phyloP scores from a whole-genome alignment of 2,329 filamentous ascomycete genomes.

The Fusarium nanum region DNA sequence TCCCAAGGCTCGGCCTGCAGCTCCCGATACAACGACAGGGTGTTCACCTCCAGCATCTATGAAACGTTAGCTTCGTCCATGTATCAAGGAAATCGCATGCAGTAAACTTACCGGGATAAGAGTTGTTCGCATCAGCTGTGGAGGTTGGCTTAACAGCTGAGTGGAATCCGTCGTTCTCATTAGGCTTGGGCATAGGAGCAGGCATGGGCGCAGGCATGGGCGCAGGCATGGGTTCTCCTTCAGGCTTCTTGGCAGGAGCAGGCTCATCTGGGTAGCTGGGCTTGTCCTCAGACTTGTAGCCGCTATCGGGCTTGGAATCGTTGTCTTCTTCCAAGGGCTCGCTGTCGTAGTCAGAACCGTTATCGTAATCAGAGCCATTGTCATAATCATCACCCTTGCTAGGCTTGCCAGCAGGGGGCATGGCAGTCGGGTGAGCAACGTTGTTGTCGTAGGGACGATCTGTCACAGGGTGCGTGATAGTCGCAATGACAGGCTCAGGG shows the following conservation, averaged over 20 bases:
- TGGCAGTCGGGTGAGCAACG: neutral
- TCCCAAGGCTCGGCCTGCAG: neutral
- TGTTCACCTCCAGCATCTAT: slow-evolving; percentile 1
- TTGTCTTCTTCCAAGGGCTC: neutral
- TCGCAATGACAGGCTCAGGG: slow-evolving; percentile 23
- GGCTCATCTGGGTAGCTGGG: neutral
- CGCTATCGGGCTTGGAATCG: neutral
- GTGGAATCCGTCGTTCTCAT: neutral
- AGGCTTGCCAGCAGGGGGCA: neutral
- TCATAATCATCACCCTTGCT: neutral
- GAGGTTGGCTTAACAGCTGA: slow-evolving; percentile 15
- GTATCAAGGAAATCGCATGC: neutral
- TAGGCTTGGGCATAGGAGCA: neutral
- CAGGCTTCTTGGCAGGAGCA: neutral
- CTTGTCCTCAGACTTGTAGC: neutral
- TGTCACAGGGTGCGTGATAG: slow-evolving; percentile 28
- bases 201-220: neutral
- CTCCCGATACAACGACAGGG: slow-evolving; percentile 19
- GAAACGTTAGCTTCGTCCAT: neutral
- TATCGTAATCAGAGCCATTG: neutral
- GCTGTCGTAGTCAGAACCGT: neutral
- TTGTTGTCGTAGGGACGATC: slow-evolving; percentile 54
- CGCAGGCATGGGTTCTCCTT: neutral
- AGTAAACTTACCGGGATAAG: slow-evolving; percentile 6
- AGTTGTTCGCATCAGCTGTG: neutral